Evolutionary conservation across 163 green algal genomes (phyloP).

Genomic region (Scenedesmus sp.): DNA sequence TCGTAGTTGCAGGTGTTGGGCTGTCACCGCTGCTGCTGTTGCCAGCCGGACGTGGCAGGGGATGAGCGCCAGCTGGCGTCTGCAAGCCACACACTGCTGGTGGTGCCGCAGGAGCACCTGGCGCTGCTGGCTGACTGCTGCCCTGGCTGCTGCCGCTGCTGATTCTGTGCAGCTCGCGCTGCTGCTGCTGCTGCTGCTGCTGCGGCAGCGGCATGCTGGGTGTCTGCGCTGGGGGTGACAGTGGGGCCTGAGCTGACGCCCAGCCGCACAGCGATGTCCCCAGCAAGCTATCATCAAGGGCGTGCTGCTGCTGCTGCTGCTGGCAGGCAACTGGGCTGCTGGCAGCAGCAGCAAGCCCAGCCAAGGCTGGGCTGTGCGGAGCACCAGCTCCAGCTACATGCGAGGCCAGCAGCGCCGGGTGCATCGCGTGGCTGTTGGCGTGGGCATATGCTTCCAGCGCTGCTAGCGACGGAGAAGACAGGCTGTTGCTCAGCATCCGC

Average conservation of each 20-base stretch:
- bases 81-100: neutral
- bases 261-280: neutral
- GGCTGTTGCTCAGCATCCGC: neutral
- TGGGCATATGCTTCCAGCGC: neutral
- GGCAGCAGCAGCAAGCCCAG: neutral
- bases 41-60: neutral
- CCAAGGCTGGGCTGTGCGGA: neutral
- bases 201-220: neutral
- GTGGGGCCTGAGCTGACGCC: neutral
- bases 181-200: conserved; percentile 23
- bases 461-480: neutral
- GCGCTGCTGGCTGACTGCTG: neutral
- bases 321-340: neutral
- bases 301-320: neutral
- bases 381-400: neutral
- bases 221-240: neutral
- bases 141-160: conserved; percentile 42
- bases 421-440: neutral
- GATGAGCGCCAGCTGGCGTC: neutral
- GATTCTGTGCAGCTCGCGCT: neutral
- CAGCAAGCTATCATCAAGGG: neutral
- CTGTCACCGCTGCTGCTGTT: conserved; percentile 12
- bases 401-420: neutral
- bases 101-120: neutral
- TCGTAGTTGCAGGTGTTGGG: neutral